Base-by-base conservation (phyloP, 1,284 basidiomycete species). In the Neotropicomus parvogracilis region DNA sequence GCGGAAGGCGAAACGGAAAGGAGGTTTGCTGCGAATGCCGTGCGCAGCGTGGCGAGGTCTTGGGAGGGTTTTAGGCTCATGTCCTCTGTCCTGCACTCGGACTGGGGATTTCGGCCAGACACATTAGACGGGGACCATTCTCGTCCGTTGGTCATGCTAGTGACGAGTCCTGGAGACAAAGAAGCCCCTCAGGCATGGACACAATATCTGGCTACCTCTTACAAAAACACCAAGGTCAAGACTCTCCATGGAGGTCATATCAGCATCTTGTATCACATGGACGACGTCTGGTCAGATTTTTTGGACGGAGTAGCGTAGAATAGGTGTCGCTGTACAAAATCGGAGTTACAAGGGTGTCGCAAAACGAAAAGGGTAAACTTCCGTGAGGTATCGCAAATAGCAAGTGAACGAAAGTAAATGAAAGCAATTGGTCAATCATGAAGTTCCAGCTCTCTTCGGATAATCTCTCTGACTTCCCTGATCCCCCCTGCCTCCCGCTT, bases 391-490 rank as follows among this genome's bases (percentile, higher is more conserved):
- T 62, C 59, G 46, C 62, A 61, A 34, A 63, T 59, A 53, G 31
- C 51, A 60, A 56, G 56, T 56, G 28, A 52, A 57, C 36, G 34
- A 39, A 59, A 47, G 46, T 65, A 62, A 46, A 62, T 65, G 57
- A 53, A 49, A 67, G 62, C 62, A 68, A 52, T 48, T 37, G 33
- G 59, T 75, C 66, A 85, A 62, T 85, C 81, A 52, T 80, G 70
- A 47, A 80, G 65, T 60, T 89, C 87, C 54, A 90, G 69, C 67
- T 90, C 88, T 53, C 75, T 74, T 55, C 87, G 76, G 60, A 90
- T 85, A 58, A 85, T 80, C 67, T 90, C 88, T 50, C 87, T 71
- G 37, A 90, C 87, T 63, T 88, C 78, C 32, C 87, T 74, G 55
- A 90, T 69, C 0, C 87, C 86, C 31, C 85, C 83, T 13, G 70